Conservation (phyloP, 352 stramenopile genomes). For the Globisporangium splendens region DNA sequence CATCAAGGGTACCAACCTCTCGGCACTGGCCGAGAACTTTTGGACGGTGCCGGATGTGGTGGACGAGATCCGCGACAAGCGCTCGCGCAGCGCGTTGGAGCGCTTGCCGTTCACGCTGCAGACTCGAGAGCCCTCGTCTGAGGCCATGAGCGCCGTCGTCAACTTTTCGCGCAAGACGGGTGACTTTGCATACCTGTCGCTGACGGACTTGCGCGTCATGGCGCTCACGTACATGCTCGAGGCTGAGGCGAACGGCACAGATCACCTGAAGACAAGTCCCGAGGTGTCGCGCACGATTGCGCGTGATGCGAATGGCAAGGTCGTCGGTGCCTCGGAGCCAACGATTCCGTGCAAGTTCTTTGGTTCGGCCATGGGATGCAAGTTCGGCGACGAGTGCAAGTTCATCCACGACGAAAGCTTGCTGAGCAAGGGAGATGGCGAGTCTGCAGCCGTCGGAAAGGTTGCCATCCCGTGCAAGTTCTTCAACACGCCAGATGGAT, state of each 20-base stretch:
- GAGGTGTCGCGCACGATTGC: slow-evolving; percentile 65
- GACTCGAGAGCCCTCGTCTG: slow-evolving; percentile 75
- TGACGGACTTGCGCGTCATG: slow-evolving; percentile 86
- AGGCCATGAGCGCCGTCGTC: slow-evolving; percentile 75
- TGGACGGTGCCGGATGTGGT: slow-evolving; percentile 87
- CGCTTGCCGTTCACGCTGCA: slow-evolving; percentile 72
- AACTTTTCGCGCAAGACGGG: slow-evolving; percentile 85
- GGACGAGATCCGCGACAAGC: slow-evolving; percentile 80
- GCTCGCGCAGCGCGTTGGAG: slow-evolving; percentile 63
- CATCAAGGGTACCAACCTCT: slow-evolving; percentile 84
- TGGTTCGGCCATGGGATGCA: slow-evolving; percentile 69
- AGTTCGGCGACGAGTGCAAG: slow-evolving; percentile 75
- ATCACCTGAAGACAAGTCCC: slow-evolving; percentile 70
- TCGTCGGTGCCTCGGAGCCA: slow-evolving; percentile 40
- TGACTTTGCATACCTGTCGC: slow-evolving; percentile 81
- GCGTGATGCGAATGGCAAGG: slow-evolving; percentile 62
- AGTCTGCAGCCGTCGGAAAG: slow-evolving; percentile 38
- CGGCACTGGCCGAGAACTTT: slow-evolving; percentile 73
- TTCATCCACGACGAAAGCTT: slow-evolving; percentile 71
- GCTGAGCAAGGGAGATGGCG: slow-evolving; percentile 12
- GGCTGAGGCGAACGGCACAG: slow-evolving; percentile 59
- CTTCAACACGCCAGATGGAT: slow-evolving; percentile 72
- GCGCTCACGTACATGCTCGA: slow-evolving; percentile 86
- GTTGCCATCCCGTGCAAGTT: slow-evolving; percentile 73
- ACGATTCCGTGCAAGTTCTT: slow-evolving; percentile 80